Percentiles rank a stretch among this genome's conserved stretches.
These are phyloP conservation scores for Filosporella fistucella DNA, from an alignment of 495 filamentous ascomycete genomes.

Conservation along the genomic window DNA sequence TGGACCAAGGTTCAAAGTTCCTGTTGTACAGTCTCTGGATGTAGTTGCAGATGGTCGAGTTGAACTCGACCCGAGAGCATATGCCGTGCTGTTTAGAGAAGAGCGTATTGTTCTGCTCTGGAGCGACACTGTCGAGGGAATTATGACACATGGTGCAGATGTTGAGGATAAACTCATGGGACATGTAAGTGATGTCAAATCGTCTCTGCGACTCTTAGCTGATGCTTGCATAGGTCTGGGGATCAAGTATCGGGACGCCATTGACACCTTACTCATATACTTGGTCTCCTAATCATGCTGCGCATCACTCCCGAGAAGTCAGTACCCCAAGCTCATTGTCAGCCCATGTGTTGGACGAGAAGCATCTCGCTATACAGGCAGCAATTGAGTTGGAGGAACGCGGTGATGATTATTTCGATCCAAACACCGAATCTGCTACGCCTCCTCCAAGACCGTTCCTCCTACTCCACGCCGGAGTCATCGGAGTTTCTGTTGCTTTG, in stretches of 20 bases:
- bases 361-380: constrained; percentile 3
- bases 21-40: background rate
- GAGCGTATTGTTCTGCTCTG: constrained; percentile 33
- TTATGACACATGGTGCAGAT: constrained; percentile 31
- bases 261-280: background rate
- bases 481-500: constrained; percentile 7
- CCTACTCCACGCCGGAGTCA: background rate
- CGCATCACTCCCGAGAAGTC: background rate
- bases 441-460: constrained; percentile 4
- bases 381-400: constrained; percentile 3
- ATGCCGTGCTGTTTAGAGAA: constrained; percentile 17
- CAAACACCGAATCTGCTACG: background rate
- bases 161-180: constrained; percentile 26
- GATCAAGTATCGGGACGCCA: constrained; percentile 1
- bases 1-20: background rate
- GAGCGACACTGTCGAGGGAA: constrained; percentile 30
- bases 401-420: constrained; percentile 2
- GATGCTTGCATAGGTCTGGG: constrained; percentile 12
- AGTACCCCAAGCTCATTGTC: background rate
- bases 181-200: background rate
- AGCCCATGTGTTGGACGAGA: background rate
- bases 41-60: background rate
- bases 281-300: background rate
- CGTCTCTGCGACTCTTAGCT: background rate
- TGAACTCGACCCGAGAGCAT: background rate